phyloP scores from a whole-genome alignment of 73 alveolate genomes.

The Paramecium primaurelia region DNA sequence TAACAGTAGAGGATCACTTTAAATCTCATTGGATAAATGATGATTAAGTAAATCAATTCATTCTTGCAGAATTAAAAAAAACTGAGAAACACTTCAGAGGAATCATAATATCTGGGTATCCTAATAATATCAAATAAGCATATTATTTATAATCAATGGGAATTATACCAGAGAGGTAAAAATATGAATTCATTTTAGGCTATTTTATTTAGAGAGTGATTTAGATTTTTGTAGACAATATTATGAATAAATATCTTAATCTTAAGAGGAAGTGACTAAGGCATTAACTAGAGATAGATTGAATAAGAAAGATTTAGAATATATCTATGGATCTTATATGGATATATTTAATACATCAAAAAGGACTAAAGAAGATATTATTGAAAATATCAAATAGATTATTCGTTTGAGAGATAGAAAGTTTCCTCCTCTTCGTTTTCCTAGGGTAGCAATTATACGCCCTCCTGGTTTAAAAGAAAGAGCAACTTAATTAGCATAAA shows the following conservation, averaged over 20 bases:
- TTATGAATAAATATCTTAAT: conserved; percentile 2
- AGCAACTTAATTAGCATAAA: conserved; percentile 4
- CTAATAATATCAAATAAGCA: conserved; percentile 41
- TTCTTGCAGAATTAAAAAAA: neutral
- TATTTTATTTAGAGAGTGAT: conserved; percentile 5
- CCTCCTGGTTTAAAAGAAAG: conserved; percentile 56
- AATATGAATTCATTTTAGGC: neutral
- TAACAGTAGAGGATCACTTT: conserved; percentile 48
- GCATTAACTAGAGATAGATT: conserved; percentile 50
- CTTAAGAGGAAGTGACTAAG: neutral
- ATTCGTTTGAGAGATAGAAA: conserved; percentile 51
- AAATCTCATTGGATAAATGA: conserved; percentile 32
- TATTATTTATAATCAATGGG: conserved; percentile 31
- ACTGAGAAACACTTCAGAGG: conserved; percentile 59
- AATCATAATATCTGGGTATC: conserved; percentile 50
- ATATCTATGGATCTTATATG: conserved; percentile 19
- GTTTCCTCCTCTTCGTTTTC: conserved; percentile 55
- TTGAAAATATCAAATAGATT: conserved; percentile 50
- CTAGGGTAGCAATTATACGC: conserved; percentile 46
- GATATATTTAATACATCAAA: conserved; percentile 53
- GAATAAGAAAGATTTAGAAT: conserved; percentile 41
- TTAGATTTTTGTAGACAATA: neutral
- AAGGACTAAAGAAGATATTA: conserved; percentile 22
- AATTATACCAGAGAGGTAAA: conserved; percentile 35
- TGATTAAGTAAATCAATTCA: conserved; percentile 28